Base-by-base conservation (phyloP, 169 alveolate genomes). In the Miamiensis avidus region DNA sequence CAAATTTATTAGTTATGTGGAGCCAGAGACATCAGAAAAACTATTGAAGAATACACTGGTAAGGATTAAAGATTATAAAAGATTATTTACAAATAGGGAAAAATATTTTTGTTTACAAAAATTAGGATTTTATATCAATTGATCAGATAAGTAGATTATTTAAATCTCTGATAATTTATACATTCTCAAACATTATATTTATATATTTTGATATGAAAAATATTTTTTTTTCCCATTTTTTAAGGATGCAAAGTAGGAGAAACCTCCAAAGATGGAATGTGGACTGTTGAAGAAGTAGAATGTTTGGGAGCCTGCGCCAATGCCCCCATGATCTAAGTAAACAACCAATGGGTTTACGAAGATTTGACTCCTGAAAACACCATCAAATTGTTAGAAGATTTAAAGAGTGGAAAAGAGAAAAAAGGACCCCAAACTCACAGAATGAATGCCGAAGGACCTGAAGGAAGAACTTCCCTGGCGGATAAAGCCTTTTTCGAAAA, bases 281-380 rank as follows among this genome's bases (percentile, higher is more conserved):
- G 93, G 86, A 93, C 97, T 29, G 81, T 95, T 15, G 75, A 91
- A 34, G 96, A 92, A 81, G 96, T 95, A 0, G 96, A 93, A 84
- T 95, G 97, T 87, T 81, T 95, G 64, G 97, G 96, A 34, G 96
- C 96, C 30, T 95, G 97, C 77, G 94, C 89, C 20, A 93, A 93
- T 84, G 97, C 97, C 4, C 97, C 97, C 1, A 93, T 93, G 96
- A 86, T 93, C 89, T 91, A 93, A 89, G 96, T 95, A 4, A 91
- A 91, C 81, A 92, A 87, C 31, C 83, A 90, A 85, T 76, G 88
- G 84, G 90, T 90, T 29, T 90, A 90, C 76, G 94, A 90, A 78
- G 97, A 94, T 83, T 85, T 94, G 74, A 94, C 94, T 76, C 94
- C 95, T 32, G 97, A 94, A 81, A 87, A 83, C 65, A 91, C 92